These are phyloP conservation scores for Apostasia shenzhenica DNA, from an alignment of 106 monocot genomes.

Conservation along the genomic window DNA sequence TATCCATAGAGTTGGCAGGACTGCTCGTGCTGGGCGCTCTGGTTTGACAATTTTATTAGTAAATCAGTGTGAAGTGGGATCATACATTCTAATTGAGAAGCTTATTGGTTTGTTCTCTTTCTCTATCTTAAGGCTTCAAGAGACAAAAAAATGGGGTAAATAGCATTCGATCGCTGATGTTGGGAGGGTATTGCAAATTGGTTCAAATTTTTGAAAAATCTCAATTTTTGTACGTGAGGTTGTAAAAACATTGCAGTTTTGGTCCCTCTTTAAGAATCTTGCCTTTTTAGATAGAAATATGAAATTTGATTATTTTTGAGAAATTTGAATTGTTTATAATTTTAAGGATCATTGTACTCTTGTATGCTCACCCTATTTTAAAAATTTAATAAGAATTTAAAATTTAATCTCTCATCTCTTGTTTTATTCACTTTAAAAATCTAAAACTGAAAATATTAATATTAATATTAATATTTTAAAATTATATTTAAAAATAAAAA, in stretches of 20 bases:
- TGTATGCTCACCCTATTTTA: not conserved
- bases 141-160: too few relatives aligned
- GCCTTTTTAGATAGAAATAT: too few relatives aligned
- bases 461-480: not conserved
- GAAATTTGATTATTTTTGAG: too few relatives aligned
- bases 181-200: too few relatives aligned
- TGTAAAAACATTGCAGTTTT: too few relatives aligned
- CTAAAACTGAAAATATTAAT: not conserved
- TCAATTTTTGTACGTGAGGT: too few relatives aligned
- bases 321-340: too few relatives aligned
- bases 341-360: not conserved
- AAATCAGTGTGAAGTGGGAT: constrained; percentile 83
- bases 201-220: too few relatives aligned
- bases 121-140: not conserved
- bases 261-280: too few relatives aligned
- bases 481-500: too few relatives aligned
- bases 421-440: not conserved
- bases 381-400: not conserved
- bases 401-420: not conserved
- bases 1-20: constrained; percentile 84
- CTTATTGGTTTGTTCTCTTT: constrained; percentile 43
- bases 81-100: constrained; percentile 68
- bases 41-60: constrained; percentile 75
- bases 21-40: constrained; percentile 75
- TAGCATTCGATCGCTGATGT: too few relatives aligned